These are phyloP conservation scores for Cucurbita argyrosperma DNA, from an alignment of 306 rosid genomes.

Conservation along the genomic window DNA sequence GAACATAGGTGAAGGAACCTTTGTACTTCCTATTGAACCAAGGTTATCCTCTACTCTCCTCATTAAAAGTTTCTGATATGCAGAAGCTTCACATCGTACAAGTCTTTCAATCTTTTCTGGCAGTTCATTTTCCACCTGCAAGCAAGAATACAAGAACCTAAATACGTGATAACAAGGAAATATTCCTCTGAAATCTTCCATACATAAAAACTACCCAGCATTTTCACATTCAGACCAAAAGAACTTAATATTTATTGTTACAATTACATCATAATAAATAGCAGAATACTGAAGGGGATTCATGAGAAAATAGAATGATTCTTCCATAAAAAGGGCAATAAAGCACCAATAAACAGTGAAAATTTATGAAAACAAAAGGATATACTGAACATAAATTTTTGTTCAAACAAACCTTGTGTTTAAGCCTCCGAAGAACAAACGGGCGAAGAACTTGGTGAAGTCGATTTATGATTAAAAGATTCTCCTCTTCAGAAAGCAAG, in stretches of 20 bases:
- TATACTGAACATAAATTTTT: background rate
- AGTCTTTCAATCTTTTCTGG: slow-evolving; percentile 98
- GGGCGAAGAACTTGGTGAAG: slow-evolving; percentile 99
- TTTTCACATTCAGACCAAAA: background rate
- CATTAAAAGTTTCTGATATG: slow-evolving; percentile 95
- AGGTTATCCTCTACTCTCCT: slow-evolving; percentile 98
- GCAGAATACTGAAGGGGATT: background rate
- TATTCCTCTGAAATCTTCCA: background rate
- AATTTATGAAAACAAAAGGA: background rate
- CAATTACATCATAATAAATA: background rate
- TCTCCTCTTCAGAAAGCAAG: slow-evolving; percentile 94
- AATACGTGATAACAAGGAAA: background rate
- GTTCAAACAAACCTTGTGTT: slow-evolving; percentile 68
- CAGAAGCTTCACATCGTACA: slow-evolving; percentile 94
- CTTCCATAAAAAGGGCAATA: background rate
- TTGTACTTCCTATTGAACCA: slow-evolving; percentile 74
- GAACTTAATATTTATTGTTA: background rate
- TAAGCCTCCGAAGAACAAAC: slow-evolving; percentile 94
- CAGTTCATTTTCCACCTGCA: slow-evolving; percentile 80
- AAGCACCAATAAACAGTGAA: slow-evolving; percentile 1
- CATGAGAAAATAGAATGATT: background rate
- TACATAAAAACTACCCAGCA: background rate
- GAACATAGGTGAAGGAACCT: slow-evolving; percentile 26
- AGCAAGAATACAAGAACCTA: slow-evolving; percentile 11
- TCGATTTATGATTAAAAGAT: slow-evolving; percentile 96